Percentiles rank a stretch among this genome's conserved stretches.
phyloP scores from a whole-genome alignment of 2,329 filamentous ascomycete species.

The Verticillium dahliae region DNA sequence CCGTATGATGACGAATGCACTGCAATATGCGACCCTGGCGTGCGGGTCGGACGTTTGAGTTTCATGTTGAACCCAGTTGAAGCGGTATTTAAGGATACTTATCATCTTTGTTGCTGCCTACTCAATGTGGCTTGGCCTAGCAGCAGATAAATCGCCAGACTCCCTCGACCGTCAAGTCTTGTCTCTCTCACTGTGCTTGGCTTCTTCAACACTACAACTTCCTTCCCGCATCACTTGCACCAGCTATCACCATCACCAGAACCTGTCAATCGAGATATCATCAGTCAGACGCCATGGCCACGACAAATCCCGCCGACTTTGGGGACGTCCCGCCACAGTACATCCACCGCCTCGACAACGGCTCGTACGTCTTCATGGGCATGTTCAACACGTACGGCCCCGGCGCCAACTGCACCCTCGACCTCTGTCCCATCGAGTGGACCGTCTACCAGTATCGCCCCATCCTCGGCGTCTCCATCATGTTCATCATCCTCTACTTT shows the following conservation, averaged over 20 bases:
- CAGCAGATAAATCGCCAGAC: too few relatives aligned
- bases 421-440: slow-evolving; percentile 35
- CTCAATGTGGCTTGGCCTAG: too few relatives aligned
- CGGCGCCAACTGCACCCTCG: slow-evolving; percentile 41
- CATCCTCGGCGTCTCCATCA: slow-evolving; percentile 30
- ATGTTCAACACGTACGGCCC: slow-evolving; percentile 34
- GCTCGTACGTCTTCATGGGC: slow-evolving; percentile 13
- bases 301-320: not conserved
- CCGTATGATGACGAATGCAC: not conserved
- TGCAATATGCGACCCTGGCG: not conserved
- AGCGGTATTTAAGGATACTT: too few relatives aligned
- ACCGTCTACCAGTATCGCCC: slow-evolving; percentile 42
- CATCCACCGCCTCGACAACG: slow-evolving; percentile 12
- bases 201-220: too few relatives aligned
- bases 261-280: too few relatives aligned
- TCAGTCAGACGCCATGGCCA: not conserved
- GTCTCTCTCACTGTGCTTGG: too few relatives aligned
- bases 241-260: not conserved
- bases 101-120: too few relatives aligned
- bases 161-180: too few relatives aligned
- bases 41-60: too few relatives aligned
- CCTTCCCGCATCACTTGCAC: not conserved
- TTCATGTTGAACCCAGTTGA: too few relatives aligned
- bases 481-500: slow-evolving; percentile 36
- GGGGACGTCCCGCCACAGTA: not conserved